A percentile compares a stretch with the other conserved stretches of the same genome.
Conservation (phyloP, 208 protist genomes). For the Acanthamoeba royreba region DNA sequence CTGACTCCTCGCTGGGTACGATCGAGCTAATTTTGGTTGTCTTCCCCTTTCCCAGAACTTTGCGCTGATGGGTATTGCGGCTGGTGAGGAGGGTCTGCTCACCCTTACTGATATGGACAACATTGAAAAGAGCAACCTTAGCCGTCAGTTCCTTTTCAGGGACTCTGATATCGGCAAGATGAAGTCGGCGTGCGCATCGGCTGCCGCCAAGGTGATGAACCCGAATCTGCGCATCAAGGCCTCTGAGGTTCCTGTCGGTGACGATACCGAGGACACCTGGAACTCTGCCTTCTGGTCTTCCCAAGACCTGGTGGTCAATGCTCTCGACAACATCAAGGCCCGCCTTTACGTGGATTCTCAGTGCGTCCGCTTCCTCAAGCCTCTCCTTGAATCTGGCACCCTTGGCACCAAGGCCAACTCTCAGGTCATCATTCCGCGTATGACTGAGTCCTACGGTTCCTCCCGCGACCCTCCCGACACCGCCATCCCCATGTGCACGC, state of each 20-base stretch:
- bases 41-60: constrained; percentile 52
- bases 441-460: constrained; percentile 97
- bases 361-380: constrained; percentile 94
- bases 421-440: constrained; percentile 66
- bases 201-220: constrained; percentile 93
- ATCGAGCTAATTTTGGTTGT: constrained; percentile 24
- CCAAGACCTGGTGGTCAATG: constrained; percentile 95
- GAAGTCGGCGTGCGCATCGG: constrained; percentile 83
- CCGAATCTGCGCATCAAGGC: constrained; percentile 81
- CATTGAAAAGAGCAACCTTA: constrained; percentile 99
- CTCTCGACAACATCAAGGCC: constrained; percentile 98
- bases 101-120: constrained; percentile 99
- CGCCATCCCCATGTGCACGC: constrained; percentile 97
- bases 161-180: constrained; percentile 29
- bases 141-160: constrained; percentile 99
- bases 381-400: constrained; percentile 99
- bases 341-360: constrained; percentile 93
- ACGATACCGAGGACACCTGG: constrained; percentile 89
- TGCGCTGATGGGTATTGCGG: constrained; percentile 95
- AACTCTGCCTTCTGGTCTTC: constrained; percentile 95
- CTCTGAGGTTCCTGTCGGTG: constrained; percentile 81
- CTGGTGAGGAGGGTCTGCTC: constrained; percentile 67
- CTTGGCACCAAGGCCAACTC: constrained; percentile 84
- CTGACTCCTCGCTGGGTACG: neutral
- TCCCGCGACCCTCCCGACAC: constrained; percentile 96